Base-by-base conservation (phyloP, 306 rosid species). In the Casuarina equisetifolia region DNA sequence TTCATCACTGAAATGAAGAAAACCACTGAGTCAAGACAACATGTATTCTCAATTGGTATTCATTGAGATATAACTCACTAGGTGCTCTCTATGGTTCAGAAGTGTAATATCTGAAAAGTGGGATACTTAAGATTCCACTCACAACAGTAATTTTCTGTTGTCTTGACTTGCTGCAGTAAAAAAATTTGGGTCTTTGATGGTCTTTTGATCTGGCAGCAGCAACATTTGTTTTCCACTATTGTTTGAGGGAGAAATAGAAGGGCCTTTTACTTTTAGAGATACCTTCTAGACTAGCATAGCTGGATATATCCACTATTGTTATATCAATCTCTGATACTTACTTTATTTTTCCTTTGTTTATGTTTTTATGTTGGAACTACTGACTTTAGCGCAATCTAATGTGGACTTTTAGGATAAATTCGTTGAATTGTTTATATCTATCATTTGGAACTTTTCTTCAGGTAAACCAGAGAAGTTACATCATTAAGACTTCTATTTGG, bases 291-390 rank as follows among this genome's bases (percentile, higher is more conserved):
- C 12, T 68, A 53, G 19, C 70, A 53, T 72, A 53, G 55, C 74
- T 74, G 77, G 51, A 84, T 40, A 70, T 40, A 63, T 85, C n/a
- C 70, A 35, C 74, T 45, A 46, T 4, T 13, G 52, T 66, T 49
- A 46, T 36, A 38, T 70, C 67, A n/a, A 49, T 42, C 62, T 53
- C 63, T 17, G 78, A 46, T 62, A 50, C 59, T 64, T 16, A 52
- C 51, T 70, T 67, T 20, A 70, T 71, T 79, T n/a, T 75, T 57
- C 61, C 70, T 52, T 20, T 35, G 19, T 66, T 63, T 50, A 67
- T 75, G 39, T 69, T 45, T 69, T 70, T 69, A 70, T 73, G 52
- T 53, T 8, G 9, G 43, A 10, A 42, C 67, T 4, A 59, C 40
- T 25, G 15, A 61, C 35, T 35, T 25, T 25, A 25, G 32, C 32